These are phyloP conservation scores for Iberis pinnata DNA, from an alignment of 345 rosid genomes.

Conservation along the genomic window DNA sequence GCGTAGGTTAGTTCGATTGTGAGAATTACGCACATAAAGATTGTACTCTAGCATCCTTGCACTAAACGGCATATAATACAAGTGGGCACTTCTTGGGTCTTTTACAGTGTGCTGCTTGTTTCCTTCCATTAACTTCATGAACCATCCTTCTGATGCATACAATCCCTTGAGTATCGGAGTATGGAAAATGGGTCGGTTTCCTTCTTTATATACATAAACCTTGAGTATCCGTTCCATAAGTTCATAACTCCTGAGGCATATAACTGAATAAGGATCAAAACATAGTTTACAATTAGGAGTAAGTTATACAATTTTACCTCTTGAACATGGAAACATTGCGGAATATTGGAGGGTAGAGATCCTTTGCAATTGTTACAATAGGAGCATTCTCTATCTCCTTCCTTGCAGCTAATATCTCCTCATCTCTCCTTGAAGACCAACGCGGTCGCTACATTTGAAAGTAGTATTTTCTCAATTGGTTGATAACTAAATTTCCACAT, in stretches of 20 bases:
- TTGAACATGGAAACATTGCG: constrained; percentile 82
- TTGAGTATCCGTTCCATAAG: constrained; percentile 80
- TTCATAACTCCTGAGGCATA: constrained; percentile 74
- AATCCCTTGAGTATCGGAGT: constrained; percentile 83
- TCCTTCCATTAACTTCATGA: constrained; percentile 92
- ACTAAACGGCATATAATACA: constrained; percentile 95
- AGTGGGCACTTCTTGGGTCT: constrained; percentile 75
- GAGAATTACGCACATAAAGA: constrained; percentile 88
- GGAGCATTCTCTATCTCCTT: constrained; percentile 62
- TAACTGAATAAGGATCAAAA: constrained; percentile 15
- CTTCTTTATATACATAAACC: constrained; percentile 78
- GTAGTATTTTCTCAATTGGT: background rate
- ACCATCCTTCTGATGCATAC: constrained; percentile 99
- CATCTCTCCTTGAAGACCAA: constrained; percentile 65
- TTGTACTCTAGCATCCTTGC: constrained; percentile 77
- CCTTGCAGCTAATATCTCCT: constrained; percentile 58
- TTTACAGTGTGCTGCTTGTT: constrained; percentile 62
- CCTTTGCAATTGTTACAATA: constrained; percentile 29
- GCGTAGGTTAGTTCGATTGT: constrained; percentile 71
- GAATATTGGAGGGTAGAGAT: constrained; percentile 73
- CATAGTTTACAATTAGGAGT: background rate
- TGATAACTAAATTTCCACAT: background rate
- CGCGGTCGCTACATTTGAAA: constrained; percentile 65
- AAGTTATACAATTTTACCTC: constrained; percentile 36
- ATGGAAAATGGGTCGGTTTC: constrained; percentile 79